Evolutionary conservation across 148 eudicot genomes (phyloP), one percentile per base, ranked within the genome.

Genomic region (Heliosperma pusillum): DNA sequence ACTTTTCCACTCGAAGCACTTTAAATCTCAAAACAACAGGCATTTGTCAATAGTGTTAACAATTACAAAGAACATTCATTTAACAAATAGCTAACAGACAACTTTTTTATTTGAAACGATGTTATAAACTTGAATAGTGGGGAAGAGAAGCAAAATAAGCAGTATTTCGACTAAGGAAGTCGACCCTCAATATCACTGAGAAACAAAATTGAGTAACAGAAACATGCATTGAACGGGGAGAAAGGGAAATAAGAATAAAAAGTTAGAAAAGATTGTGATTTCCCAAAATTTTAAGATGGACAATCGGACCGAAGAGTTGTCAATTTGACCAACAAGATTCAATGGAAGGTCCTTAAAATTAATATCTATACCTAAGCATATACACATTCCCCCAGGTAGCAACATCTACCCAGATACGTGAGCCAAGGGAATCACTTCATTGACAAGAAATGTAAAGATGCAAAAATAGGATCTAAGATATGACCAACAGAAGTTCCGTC

Each of bases 1-100:
- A 92, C 80, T 78, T 76, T 82, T 86, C 88, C 74, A 79, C 73
- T 76, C 50, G 78, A 76, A 80, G 66, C 79, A 80, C 73, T 80
- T 61, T 30, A 69, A 73, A 75, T 45, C 24, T 64, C 63, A 73
- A 78, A 75, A 69, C 76, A 75, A 40, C 63, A 53, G 20, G 69
- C 60, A 70, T 5, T 45, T 57, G 77, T 66, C 36, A 78, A 66
- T 7, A 59, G 55, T 50, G 69, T 52, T 50, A 50, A 11, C 17
- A 50, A 50, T 50, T 66, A 71, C 63, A 33, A 20, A 70, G 16
- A 21, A 57, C 59, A 24, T 69, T n/a, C 52, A 47, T 22, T 36
- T 36, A 36, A 36, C 6, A 36, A 36, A 36, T 36, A 36, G 42
- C 42, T 36, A 36, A 36, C 9, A 7, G 6, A 36, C 1, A 36